phyloP scores from a whole-genome alignment of 352 stramenopile genomes.

The Bremia lactucae region DNA sequence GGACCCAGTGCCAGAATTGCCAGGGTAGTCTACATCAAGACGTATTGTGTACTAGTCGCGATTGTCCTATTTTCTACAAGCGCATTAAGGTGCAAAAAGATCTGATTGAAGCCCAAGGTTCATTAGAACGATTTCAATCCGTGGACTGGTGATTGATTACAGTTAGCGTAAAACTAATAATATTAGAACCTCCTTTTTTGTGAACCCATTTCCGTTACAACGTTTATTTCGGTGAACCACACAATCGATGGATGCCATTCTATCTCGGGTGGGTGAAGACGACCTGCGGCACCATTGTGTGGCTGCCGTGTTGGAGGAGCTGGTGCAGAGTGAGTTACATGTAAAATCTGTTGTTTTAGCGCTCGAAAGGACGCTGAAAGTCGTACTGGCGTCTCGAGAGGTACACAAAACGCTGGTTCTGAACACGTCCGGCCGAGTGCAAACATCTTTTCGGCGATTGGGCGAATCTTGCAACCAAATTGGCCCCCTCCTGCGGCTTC shows the following conservation, averaged over 20 bases:
- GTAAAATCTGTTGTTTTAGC: slow-evolving; percentile 8
- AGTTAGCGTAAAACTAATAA: too few relatives aligned
- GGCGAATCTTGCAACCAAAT: slow-evolving; percentile 13
- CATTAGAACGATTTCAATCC: slow-evolving; percentile 91
- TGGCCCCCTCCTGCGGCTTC: slow-evolving; percentile 7
- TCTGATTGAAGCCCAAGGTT: slow-evolving; percentile 87
- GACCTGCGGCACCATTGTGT: slow-evolving; percentile 13
- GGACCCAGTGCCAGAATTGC: slow-evolving; percentile 97
- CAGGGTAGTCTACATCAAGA: slow-evolving; percentile 96
- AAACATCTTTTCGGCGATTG: slow-evolving; percentile 10
- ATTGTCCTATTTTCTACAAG: slow-evolving; percentile 99
- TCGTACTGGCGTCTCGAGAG: slow-evolving; percentile 11
- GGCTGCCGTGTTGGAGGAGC: slow-evolving; percentile 8
- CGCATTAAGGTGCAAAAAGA: slow-evolving; percentile 99
- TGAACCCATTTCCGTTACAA: too few relatives aligned
- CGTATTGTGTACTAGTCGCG: slow-evolving; percentile 92
- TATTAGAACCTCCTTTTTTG: too few relatives aligned
- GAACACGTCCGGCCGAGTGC: slow-evolving; percentile 7
- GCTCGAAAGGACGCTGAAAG: slow-evolving; percentile 8
- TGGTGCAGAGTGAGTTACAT: slow-evolving; percentile 1
- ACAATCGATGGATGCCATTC: slow-evolving; percentile 14
- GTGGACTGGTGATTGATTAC: slow-evolving; percentile 71
- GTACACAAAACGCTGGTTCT: slow-evolving; percentile 13
- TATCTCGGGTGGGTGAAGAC: slow-evolving; percentile 11
- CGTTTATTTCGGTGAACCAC: too few relatives aligned